Evolutionary conservation across 805 yeast genomes (phyloP), one percentile per base, ranked within the genome.

Genomic region (Schizosaccharomyces osmophilus): DNA sequence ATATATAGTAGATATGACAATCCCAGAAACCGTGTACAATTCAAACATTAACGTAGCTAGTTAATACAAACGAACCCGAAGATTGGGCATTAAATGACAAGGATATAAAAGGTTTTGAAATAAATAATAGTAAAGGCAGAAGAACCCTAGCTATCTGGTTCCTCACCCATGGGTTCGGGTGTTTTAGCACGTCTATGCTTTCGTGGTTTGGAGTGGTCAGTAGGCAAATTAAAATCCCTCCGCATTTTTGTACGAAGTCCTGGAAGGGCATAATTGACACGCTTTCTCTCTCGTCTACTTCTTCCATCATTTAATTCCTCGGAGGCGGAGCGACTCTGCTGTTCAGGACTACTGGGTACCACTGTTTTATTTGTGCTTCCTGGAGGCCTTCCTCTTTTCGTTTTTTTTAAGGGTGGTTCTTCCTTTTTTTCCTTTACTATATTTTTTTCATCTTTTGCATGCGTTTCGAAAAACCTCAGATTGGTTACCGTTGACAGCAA

Each of bases 231-330:
- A 0, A 82, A 74, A 42, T 80, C 81, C 64, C 90, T 75, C 67
- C 94, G 77, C 82, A 83, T 77, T 68, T 84, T 85, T 15, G 77
- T 78, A 48, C 84, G 73, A 61, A 84, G 69, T 0, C 89, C 81
- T 0, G 88, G 87, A 41, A 81, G 74, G 19, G 81, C 80, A 66
- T 86, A 86, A 68, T 81, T 79, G 5, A 86, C 79, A 9, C 78
- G 76, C 43, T 61, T 63, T 9, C 66, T 60, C 8, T 64, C 61
- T 15, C 68, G 62, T 32, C 65, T 31, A 17, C 61, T 32, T 19
- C 60, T 26, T 29, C 60, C 57, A 51, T 24, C 57, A 51, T 22
- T 17, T 51, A 19, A 19, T 45, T 45, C 51, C 41, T 36, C 41
- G 15, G 41, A 36, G 15, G 41, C 41, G 41, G 41, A 36, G 13